Base-by-base conservation (phyloP, 257 asterid species). In the Craterostigma plantagineum region DNA sequence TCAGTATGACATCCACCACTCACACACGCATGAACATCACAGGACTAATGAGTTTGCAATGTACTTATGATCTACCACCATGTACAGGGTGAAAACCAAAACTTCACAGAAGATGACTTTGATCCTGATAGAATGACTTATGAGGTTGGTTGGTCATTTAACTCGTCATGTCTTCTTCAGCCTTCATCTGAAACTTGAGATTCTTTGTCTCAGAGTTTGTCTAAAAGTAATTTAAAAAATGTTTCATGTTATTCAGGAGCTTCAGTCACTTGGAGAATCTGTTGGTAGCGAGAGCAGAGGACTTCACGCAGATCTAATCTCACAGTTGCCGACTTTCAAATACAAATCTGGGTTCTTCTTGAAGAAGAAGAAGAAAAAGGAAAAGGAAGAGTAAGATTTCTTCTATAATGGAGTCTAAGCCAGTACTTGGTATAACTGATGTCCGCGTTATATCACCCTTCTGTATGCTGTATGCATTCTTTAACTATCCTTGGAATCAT, bases 201-300 rank as follows among this genome's bases (percentile, higher is more conserved):
- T 15, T 2, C n/a, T n/a, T n/a, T n/a, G n/a, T 12, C 30, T 23
- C 30, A 2, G 14, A 9, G 40, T 2, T 36, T 12, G 40, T n/a
- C n/a, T n/a, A n/a, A n/a, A 11, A 8, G n/a, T n/a, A 8, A 11
- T 41, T 8, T 11, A 11, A 1, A 52, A 16, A 35, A 48, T 57
- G 30, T 23, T 23, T 23, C 30, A 23, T 42, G 18, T 45, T 43
- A 36, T 43, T 43, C 45, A 87, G 98, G 93, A 87, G 60, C 61
- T 79, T 69, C 94, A 71, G 60, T 55, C 61, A 16, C 75, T 82
- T 33, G 95, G 93, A 49, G 95, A 81, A 36, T 64, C 80, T 39
- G 63, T 76, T 49, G 95, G 95, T 53, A 67, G 57, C 14, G 79
- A 73, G 65, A 70, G 63, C 74, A 76, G 55, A 66, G 97, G 97